Conservation (phyloP, 2,329 filamentous ascomycete species). For the Scytalidium lignicola region DNA sequence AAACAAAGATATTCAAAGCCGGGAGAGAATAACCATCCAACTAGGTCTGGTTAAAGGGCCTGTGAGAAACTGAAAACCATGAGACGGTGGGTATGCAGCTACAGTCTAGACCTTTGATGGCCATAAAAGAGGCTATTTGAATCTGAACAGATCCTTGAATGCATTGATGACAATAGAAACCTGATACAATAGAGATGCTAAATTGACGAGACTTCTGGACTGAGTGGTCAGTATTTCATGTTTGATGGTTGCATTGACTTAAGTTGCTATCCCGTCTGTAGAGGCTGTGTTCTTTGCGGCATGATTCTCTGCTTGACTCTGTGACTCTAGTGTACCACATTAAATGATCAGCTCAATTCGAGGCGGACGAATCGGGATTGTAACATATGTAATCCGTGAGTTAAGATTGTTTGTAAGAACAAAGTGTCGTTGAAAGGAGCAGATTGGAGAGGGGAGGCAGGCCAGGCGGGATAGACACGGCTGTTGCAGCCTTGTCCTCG, state of each 20-base stretch:
- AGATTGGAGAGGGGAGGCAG: background rate
- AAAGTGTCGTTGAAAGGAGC: background rate
- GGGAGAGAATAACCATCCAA: background rate
- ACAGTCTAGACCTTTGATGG: background rate
- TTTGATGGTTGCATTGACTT: background rate
- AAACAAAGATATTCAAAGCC: background rate
- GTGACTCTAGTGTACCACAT: background rate
- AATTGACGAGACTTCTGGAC: background rate
- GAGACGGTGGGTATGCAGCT: background rate
- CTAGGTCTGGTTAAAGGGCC: background rate
- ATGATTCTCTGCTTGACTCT: background rate
- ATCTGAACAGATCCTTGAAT: slow-evolving; percentile 2
- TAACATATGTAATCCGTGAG: background rate
- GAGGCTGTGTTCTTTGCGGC: background rate
- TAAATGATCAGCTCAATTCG: background rate
- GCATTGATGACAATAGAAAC: slow-evolving; percentile 11
- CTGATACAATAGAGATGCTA: background rate
- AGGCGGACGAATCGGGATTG: background rate
- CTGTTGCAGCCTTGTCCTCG: background rate
- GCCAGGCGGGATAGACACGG: background rate
- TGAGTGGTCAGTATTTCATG: background rate
- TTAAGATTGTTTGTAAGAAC: background rate
- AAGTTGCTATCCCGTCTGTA: background rate
- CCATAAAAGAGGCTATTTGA: slow-evolving; percentile 6
- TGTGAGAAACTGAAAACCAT: background rate